Evolutionary conservation across 2,329 filamentous ascomycete species (phyloP).

Genomic region (Colletotrichum salicis): DNA sequence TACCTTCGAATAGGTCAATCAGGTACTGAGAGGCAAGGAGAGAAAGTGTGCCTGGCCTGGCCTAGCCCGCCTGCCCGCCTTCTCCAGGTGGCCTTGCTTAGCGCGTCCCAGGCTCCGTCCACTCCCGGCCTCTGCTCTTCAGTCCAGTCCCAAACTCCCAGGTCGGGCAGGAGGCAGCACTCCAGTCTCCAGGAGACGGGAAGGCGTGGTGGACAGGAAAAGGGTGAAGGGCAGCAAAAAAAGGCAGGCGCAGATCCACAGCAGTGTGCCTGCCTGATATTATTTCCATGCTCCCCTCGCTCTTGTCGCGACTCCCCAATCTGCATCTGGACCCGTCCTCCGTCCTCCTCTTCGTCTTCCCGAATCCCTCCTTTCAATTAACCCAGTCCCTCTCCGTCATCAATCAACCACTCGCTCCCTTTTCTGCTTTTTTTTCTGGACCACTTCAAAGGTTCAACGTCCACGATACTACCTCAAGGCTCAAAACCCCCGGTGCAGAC

Average conservation of each 20-base stretch:
- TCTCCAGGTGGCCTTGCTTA: neutral
- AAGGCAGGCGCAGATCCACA: neutral
- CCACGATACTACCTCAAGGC: conserved; percentile 13
- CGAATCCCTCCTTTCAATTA: neutral
- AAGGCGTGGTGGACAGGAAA: neutral
- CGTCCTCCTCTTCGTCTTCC: conserved; percentile 3
- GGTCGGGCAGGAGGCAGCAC: neutral
- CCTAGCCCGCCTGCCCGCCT: neutral
- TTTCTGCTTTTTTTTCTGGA: neutral
- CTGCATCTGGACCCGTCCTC: neutral
- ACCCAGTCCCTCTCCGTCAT: neutral
- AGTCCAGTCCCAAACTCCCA: neutral
- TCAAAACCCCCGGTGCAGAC: conserved; percentile 13
- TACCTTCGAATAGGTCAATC: neutral
- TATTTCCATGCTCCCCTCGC: conserved; percentile 4
- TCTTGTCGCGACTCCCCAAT: neutral
- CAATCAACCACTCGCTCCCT: neutral
- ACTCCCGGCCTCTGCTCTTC: conserved; percentile 18
- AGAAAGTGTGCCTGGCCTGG: neutral
- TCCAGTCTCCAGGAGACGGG: too few relatives aligned
- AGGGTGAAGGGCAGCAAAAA: neutral
- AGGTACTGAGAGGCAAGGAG: neutral
- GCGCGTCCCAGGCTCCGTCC: conserved; percentile 9
- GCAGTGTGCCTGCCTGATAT: conserved; percentile 1
- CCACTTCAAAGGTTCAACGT: neutral